Percentiles rank a stretch among this genome's conserved stretches.
Evolutionary conservation across 495 filamentous ascomycete genomes (phyloP).

Genomic region (Clohesyomyces aquaticus): DNA sequence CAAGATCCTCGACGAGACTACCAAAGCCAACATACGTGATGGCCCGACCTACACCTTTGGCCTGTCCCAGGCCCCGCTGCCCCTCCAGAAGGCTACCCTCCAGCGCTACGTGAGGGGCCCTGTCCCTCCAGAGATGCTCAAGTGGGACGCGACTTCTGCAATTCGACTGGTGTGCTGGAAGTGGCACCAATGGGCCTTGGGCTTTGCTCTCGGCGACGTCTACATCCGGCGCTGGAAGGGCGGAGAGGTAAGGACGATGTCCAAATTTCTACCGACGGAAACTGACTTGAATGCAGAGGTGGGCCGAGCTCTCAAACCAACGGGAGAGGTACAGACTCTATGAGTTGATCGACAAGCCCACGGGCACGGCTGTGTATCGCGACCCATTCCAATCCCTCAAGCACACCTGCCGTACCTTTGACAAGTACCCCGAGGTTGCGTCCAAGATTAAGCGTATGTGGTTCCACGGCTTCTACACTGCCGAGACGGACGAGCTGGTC

Average conservation of each 20-base stretch:
- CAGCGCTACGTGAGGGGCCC: conserved; percentile 56
- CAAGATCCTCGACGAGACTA: conserved; percentile 54
- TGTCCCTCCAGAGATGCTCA: conserved; percentile 52
- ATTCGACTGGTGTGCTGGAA: conserved; percentile 53
- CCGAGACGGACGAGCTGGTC: conserved; percentile 53
- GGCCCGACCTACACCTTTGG: conserved; percentile 55
- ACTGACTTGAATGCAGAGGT: conserved; percentile 33
- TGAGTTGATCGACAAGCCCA: conserved; percentile 46
- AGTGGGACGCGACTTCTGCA: conserved; percentile 53
- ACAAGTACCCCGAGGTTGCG: conserved; percentile 50
- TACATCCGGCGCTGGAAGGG: conserved; percentile 58
- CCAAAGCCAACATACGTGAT: conserved; percentile 51
- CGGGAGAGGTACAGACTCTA: conserved; percentile 49
- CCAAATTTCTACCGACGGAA: neutral
- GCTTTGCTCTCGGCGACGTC: conserved; percentile 53
- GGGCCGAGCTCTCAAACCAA: conserved; percentile 46
- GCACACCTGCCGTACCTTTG: conserved; percentile 53
- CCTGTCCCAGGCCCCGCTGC: conserved; percentile 53
- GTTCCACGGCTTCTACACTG: conserved; percentile 59
- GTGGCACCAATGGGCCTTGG: conserved; percentile 60
- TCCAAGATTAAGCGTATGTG: conserved; percentile 56
- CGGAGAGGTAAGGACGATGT: conserved; percentile 45
- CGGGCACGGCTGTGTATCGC: conserved; percentile 54
- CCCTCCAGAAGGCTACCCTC: conserved; percentile 48
- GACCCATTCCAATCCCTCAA: conserved; percentile 56